These are phyloP conservation scores for Sisymbrium altissimum DNA, from an alignment of 345 rosid species.

Conservation along the genomic window DNA sequence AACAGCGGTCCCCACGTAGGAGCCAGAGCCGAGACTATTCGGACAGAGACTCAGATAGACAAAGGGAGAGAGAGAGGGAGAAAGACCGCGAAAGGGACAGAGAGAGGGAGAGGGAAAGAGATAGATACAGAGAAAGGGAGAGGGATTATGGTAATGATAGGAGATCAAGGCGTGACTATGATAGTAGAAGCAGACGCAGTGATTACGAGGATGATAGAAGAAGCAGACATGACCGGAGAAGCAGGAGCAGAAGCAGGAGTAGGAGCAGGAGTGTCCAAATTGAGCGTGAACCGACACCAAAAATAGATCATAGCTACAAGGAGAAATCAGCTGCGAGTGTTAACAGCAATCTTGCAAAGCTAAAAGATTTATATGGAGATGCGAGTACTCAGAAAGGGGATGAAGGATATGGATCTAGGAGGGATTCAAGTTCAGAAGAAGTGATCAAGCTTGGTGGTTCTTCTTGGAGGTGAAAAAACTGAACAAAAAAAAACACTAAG, in stretches of 20 bases:
- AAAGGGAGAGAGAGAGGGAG: conserved; percentile 42
- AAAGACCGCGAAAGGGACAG: conserved; percentile 40
- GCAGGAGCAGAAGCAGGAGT: conserved; percentile 64
- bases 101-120: conserved; percentile 40
- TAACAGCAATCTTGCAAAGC: conserved; percentile 83
- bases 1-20: conserved; percentile 58
- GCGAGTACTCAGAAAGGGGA: conserved; percentile 48
- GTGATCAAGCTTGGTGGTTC: conserved; percentile 90
- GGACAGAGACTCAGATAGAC: conserved; percentile 60
- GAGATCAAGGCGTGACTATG: conserved; percentile 40
- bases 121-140: conserved; percentile 41
- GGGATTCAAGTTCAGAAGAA: conserved; percentile 70
- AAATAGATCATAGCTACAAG: conserved; percentile 46
- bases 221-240: conserved; percentile 43
- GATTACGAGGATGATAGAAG: conserved; percentile 46
- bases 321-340: conserved; percentile 44
- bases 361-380: conserved; percentile 87
- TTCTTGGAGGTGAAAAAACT: conserved; percentile 52
- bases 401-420: conserved; percentile 45
- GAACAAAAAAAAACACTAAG: background rate
- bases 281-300: conserved; percentile 53
- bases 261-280: conserved; percentile 65
- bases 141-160: conserved; percentile 42
- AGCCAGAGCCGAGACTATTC: conserved; percentile 72
- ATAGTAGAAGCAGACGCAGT: conserved; percentile 44